Evolutionary conservation across 1,139 yeast genomes (phyloP).

Genomic region (Zygosaccharomyces pseudobailii): DNA sequence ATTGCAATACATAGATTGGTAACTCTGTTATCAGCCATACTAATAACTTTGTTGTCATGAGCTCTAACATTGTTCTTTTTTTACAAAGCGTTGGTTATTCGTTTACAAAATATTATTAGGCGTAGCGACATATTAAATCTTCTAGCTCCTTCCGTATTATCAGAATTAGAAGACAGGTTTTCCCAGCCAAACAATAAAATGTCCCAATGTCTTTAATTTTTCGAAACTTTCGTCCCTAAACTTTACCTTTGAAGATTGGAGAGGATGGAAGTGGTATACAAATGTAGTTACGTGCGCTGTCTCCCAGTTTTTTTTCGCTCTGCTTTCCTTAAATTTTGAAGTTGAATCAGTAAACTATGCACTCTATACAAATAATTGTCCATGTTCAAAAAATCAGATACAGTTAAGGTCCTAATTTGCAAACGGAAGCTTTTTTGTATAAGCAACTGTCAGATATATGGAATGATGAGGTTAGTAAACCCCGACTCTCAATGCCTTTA

Average conservation of each 20-base stretch:
- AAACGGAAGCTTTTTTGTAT: not conserved
- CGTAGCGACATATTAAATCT: not conserved
- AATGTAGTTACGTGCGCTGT: not conserved
- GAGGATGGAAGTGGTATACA: not conserved
- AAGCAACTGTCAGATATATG: not conserved
- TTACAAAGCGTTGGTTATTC: too few species aligned
- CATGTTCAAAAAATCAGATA: not conserved
- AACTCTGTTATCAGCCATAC: too few species aligned
- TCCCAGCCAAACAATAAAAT: slow-evolving; percentile 1
- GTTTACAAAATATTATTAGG: too few species aligned
- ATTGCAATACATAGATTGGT: too few species aligned
- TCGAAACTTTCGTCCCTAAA: not conserved
- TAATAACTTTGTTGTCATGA: too few species aligned
- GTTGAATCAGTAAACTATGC: not conserved
- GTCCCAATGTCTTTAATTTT: not conserved
- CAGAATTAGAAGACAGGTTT: not conserved
- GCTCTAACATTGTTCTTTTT: too few species aligned
- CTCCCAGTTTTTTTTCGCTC: not conserved
- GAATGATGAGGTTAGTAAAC: not conserved
- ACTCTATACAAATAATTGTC: not conserved
- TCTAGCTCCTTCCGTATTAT: not conserved
- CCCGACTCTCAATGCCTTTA: not conserved
- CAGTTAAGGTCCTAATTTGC: not conserved
- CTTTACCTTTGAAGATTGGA: too few species aligned
- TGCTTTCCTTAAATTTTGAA: not conserved